phyloP scores from a whole-genome alignment of 768 basidiomycete genomes.

The Dioszegia aurantiaca region DNA sequence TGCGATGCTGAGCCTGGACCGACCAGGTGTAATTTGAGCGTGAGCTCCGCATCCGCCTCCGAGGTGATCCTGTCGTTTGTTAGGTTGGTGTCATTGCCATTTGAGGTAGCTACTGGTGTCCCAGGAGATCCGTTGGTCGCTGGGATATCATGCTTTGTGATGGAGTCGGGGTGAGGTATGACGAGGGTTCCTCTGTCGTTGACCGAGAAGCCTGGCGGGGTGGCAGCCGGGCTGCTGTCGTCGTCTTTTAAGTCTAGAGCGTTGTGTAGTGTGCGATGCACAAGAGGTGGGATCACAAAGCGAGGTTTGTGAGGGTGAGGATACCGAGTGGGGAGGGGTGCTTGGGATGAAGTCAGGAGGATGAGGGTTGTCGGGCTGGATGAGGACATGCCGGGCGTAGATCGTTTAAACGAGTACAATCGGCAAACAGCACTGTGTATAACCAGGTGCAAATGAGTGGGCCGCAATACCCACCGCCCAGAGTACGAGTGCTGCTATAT shows the following conservation, averaged over 20 bases:
- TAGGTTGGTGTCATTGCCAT: constrained; percentile 1
- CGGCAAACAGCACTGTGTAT: too few species aligned
- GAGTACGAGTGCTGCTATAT: neutral
- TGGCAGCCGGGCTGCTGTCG: neutral
- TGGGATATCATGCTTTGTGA: constrained; percentile 42
- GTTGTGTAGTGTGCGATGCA: constrained; percentile 46
- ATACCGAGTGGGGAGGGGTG: constrained; percentile 41
- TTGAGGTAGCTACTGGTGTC: neutral
- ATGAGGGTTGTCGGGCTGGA: constrained; percentile 13
- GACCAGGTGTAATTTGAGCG: constrained; percentile 41
- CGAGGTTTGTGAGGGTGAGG: constrained; percentile 37
- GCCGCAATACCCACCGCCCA: too few species aligned
- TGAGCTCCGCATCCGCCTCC: constrained; percentile 29
- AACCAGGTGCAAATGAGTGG: too few species aligned
- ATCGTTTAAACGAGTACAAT: too few species aligned
- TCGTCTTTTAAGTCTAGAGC: constrained; percentile 36
- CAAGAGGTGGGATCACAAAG: constrained; percentile 40
- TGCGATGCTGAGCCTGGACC: constrained; percentile 2
- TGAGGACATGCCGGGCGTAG: neutral
- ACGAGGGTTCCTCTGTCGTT: constrained; percentile 15
- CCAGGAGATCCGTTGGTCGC: neutral
- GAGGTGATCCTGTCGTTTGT: neutral
- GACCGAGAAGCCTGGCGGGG: neutral
- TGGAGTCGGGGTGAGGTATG: constrained; percentile 35
- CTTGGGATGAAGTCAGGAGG: constrained; percentile 46